phyloP scores from a whole-genome alignment of 768 basidiomycete genomes.

The Pisolithus marmoratus region DNA sequence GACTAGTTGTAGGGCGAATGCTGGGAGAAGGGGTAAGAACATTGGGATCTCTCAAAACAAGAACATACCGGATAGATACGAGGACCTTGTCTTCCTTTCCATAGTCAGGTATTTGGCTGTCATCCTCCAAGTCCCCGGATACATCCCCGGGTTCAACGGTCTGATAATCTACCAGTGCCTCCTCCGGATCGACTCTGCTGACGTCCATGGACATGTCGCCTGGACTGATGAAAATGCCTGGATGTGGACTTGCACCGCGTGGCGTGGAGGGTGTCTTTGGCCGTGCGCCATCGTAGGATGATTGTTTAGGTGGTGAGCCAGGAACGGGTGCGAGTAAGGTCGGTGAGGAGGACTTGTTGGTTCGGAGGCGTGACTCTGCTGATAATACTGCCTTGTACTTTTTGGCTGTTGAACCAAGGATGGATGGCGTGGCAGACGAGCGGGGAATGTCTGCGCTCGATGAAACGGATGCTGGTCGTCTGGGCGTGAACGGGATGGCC shows the following conservation, averaged over 20 bases:
- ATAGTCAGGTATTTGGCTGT: constrained; percentile 45
- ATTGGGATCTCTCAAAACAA: neutral
- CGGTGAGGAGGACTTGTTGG: constrained; percentile 23
- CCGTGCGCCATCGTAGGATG: constrained; percentile 29
- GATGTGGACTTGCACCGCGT: constrained; percentile 43
- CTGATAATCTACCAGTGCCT: constrained; percentile 69
- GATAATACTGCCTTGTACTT: constrained; percentile 66
- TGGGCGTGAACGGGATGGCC: constrained; percentile 49
- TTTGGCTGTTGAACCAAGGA: constrained; percentile 42
- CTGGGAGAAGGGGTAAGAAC: constrained; percentile 30
- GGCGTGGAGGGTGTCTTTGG: constrained; percentile 54
- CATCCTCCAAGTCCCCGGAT: constrained; percentile 59
- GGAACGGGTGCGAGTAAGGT: constrained; percentile 41
- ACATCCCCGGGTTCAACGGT: constrained; percentile 66
- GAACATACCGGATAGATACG: constrained; percentile 67
- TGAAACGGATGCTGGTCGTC: constrained; percentile 39
- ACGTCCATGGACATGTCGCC: constrained; percentile 67
- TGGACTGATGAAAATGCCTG: constrained; percentile 33
- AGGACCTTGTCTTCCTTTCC: constrained; percentile 83
- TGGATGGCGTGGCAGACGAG: constrained; percentile 29
- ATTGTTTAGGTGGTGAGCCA: constrained; percentile 47
- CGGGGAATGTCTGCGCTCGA: constrained; percentile 31
- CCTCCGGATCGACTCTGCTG: constrained; percentile 68
- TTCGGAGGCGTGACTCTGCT: constrained; percentile 31
- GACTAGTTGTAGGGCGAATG: constrained; percentile 51